These are phyloP conservation scores for Colletotrichum lini DNA, from an alignment of 2,329 filamentous ascomycete species.

Conservation along the genomic window DNA sequence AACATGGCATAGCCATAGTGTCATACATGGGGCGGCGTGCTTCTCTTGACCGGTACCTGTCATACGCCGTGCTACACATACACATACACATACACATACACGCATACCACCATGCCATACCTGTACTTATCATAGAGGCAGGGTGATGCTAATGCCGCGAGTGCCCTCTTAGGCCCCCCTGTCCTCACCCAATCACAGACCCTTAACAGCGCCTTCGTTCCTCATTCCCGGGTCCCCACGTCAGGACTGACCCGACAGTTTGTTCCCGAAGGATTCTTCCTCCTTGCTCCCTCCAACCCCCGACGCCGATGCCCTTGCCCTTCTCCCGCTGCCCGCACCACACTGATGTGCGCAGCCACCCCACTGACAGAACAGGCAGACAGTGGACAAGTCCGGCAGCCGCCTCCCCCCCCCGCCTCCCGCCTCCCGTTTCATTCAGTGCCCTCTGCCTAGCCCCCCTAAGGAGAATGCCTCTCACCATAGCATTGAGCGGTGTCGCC, in stretches of 20 bases:
- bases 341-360: conserved; percentile 36
- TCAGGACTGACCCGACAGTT: conserved; percentile 42
- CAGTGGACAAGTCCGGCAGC: conserved; percentile 8
- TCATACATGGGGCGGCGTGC: not conserved
- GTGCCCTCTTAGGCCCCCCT: conserved; percentile 5
- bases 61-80: not conserved
- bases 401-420: not conserved
- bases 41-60: not conserved
- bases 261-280: conserved; percentile 40
- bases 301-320: conserved; percentile 20
- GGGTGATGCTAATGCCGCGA: too few species aligned
- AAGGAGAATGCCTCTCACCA: too few species aligned
- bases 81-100: too few species aligned
- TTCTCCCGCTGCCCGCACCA: conserved; percentile 27
- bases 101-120: too few species aligned
- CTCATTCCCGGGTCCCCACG: conserved; percentile 42
- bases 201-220: conserved; percentile 38
- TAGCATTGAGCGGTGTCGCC: too few species aligned
- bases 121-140: too few species aligned
- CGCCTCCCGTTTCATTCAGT: conserved; percentile 11
- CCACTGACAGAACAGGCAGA: conserved; percentile 13
- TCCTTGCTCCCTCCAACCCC: conserved; percentile 10
- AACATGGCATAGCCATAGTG: not conserved
- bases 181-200: conserved; percentile 20
- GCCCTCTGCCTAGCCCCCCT: not conserved